Evolutionary conservation across 1,139 yeast genomes (phyloP), one percentile per base, ranked within the genome.

Genomic region (Taiozyma sp.): DNA sequence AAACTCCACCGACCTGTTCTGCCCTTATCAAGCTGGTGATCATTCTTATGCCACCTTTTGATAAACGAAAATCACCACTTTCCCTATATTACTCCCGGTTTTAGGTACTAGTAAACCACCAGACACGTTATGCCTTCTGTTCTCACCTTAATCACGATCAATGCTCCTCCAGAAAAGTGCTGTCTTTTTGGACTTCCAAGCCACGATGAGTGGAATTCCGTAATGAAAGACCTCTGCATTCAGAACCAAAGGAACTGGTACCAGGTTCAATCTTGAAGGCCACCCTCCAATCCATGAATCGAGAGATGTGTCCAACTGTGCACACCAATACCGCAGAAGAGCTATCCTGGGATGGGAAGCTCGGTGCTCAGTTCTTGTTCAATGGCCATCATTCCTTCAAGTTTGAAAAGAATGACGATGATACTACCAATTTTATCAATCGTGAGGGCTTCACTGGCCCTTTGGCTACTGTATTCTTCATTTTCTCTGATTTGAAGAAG

Each of bases 401-500:
- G 30, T 46, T 46, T 42, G 48, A 48, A 30, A 30, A 43, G 14
- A 28, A 41, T 43, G 46, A 46, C 34, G 47, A 34, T 3, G 26
- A 24, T 8, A 42, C 43, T 5, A 44, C 48, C 6, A 46, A 34
- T 26, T 46, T 50, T 16, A 32, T 11, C 24, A 51, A 50, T 42
- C 49, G 51, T 22, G 53, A 48, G 24, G 24, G 41, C 11, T 50
- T 50, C 28, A 13, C n/a, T 7, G 53, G 53, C 13, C 11, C 41
- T 10, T 19, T 44, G 13, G 39, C 39, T 35, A 8, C 4, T 19
- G 39, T 19, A 5, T 35, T 7, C 22, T 35, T 35, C 21, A 3
- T 35, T 9, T 35, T 35, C 11, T 5, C 11, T 35, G 21, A 35
- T 10, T 16, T 19, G 19, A 19, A 35, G 21, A 35, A 16, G 19